These are phyloP conservation scores for Apiospora pterosperma DNA, from an alignment of 2,329 filamentous ascomycete genomes.

Conservation along the genomic window DNA sequence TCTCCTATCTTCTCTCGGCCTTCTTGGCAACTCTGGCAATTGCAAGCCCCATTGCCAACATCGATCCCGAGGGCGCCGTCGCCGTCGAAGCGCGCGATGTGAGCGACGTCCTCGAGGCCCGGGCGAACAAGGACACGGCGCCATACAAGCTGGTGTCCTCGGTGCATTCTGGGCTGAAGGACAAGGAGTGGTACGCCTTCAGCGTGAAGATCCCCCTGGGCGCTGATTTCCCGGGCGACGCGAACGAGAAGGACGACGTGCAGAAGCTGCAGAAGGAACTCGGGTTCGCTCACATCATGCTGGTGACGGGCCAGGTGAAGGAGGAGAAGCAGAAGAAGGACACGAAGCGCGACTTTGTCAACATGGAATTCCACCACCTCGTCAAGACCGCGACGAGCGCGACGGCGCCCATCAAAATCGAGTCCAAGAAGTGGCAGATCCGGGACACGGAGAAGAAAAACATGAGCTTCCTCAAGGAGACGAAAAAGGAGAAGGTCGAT, in stretches of 20 bases:
- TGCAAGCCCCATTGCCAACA: constrained; percentile 11
- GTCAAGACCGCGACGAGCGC: neutral
- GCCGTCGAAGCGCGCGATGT: neutral
- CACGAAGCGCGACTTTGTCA: neutral
- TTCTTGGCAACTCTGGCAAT: constrained; percentile 12
- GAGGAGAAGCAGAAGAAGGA: neutral
- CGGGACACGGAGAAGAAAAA: neutral
- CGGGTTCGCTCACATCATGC: neutral
- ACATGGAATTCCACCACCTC: neutral
- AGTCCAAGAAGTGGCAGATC: neutral
- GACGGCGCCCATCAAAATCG: neutral
- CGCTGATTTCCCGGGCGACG: neutral
- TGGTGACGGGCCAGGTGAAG: neutral
- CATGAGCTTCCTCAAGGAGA: neutral
- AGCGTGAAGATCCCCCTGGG: neutral
- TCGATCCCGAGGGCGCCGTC: neutral
- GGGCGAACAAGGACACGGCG: neutral
- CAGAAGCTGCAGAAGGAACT: neutral
- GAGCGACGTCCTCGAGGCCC: neutral
- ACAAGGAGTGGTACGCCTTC: neutral
- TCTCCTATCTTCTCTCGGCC: constrained; percentile 12
- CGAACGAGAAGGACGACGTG: neutral
- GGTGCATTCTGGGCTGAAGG: neutral
- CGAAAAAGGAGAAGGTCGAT: neutral
- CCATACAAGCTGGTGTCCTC: neutral